Conservation (phyloP, 1,139 yeast species). For the Suhomyces atakaporum region DNA sequence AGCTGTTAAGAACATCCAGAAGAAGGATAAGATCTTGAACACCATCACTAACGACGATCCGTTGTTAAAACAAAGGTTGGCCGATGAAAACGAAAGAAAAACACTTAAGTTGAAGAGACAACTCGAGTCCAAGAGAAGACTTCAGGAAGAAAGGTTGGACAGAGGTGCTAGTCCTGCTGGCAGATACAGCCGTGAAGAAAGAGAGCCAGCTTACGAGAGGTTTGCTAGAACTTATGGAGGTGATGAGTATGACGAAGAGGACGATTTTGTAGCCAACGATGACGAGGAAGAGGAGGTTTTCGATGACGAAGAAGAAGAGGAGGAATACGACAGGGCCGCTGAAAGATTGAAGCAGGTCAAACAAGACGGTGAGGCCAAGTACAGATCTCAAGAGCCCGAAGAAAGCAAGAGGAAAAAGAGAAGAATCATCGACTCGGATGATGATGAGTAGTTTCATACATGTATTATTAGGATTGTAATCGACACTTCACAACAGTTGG, state of each 20-base stretch:
- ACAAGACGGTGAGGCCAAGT: slow-evolving; percentile 54
- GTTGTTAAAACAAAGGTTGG: slow-evolving; percentile 74
- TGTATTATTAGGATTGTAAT: slow-evolving; percentile 10
- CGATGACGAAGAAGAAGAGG: slow-evolving; percentile 59
- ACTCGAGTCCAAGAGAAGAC: slow-evolving; percentile 54
- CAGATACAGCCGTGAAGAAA: slow-evolving; percentile 21
- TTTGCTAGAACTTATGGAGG: slow-evolving; percentile 46
- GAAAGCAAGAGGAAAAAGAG: slow-evolving; percentile 48
- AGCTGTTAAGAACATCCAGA: slow-evolving; percentile 71
- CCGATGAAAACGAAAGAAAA: slow-evolving; percentile 79
- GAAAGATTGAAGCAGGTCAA: slow-evolving; percentile 64
- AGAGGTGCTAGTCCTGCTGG: slow-evolving; percentile 28
- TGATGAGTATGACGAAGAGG: slow-evolving; percentile 49
- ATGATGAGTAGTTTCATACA: slow-evolving; percentile 32
- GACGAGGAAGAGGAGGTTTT: slow-evolving; percentile 54
- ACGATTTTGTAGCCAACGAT: slow-evolving; percentile 45
- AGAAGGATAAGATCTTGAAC: slow-evolving; percentile 55
- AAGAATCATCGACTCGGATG: slow-evolving; percentile 62
- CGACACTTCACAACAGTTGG: too few relatives aligned
- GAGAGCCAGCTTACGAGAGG: slow-evolving; percentile 43
- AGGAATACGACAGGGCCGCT: slow-evolving; percentile 60
- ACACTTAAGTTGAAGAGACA: slow-evolving; percentile 69
- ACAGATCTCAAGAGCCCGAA: slow-evolving; percentile 36
- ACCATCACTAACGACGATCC: slow-evolving; percentile 88
- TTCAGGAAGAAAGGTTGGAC: slow-evolving; percentile 47